Percentiles rank a stretch among this genome's conserved stretches.
Conservation (phyloP, 2,329 filamentous ascomycete genomes). For the Neofusicoccum cordaticola region DNA sequence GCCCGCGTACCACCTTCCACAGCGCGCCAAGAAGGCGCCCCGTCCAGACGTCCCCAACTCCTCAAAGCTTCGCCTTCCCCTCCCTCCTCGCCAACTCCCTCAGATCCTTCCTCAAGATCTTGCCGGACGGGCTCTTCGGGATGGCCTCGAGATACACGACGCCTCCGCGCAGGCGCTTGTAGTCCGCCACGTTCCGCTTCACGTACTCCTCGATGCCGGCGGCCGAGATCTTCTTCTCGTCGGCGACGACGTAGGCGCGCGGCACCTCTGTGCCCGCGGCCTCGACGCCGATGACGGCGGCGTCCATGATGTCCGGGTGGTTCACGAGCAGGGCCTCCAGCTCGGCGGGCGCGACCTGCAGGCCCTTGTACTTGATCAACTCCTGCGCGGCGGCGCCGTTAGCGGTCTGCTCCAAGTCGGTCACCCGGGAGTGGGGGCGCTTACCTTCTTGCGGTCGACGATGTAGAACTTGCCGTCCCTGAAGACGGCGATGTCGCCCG, state of each 20-base stretch:
- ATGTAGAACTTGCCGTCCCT: constrained; percentile 41
- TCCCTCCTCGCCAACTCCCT: constrained; percentile 32
- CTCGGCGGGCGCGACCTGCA: constrained; percentile 51
- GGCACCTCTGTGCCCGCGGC: constrained; percentile 41
- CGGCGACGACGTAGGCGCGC: constrained; percentile 44
- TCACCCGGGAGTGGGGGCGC: background rate
- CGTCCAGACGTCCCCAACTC: too few relatives aligned
- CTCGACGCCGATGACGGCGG: constrained; percentile 46
- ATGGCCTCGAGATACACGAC: constrained; percentile 37
- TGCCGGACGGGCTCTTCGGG: constrained; percentile 35
- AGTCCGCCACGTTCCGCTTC: constrained; percentile 30
- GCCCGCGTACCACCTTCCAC: too few relatives aligned
- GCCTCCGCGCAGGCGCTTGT: constrained; percentile 39
- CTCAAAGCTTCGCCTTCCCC: constrained; percentile 27
- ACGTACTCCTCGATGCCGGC: constrained; percentile 34
- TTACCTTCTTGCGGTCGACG: constrained; percentile 38
- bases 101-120: constrained; percentile 38
- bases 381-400: constrained; percentile 33
- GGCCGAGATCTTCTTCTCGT: constrained; percentile 27
- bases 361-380: constrained; percentile 50
- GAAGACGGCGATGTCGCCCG: constrained; percentile 39
- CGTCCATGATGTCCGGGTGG: constrained; percentile 43
- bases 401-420: background rate
- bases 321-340: constrained; percentile 45
- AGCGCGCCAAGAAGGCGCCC: too few relatives aligned